Evolutionary conservation across 768 basidiomycete species (phyloP), one percentile per base, ranked within the genome.

Genomic region (Clitopilus passeckerianus): DNA sequence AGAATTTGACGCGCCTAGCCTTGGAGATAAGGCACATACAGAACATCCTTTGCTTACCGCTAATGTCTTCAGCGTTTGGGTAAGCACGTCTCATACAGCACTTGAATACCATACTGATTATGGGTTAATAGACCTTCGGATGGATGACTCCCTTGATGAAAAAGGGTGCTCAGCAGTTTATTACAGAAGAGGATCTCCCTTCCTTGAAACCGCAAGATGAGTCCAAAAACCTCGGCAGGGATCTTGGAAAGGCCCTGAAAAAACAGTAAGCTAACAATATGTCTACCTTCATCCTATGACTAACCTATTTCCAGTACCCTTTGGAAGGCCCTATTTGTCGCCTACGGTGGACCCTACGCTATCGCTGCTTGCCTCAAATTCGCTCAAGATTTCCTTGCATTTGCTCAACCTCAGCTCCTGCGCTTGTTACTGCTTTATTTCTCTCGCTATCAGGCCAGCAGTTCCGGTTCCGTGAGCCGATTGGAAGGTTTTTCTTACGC

Each of bases 131-230:
- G 82, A 87, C 86, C 0, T 98, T 98, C 68, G 74, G 77, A 0
- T 98, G 94, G 94, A 82, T 98, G 77, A 92, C 91, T 0, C 81
- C 82, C 0, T 80, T 94, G 16, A 82, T 95, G 85, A 79, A 75
- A 64, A 87, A 86, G 66, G 90, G 90, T 30, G 79, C 81, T 0
- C 69, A 73, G 5, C 73, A 82, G 57, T 86, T 82, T 68, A 86
- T 98, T 59, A 89, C 89, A 0, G 93, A 96, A 69, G 81, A 88
- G 27, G 96, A 98, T 67, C 80, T 98, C 22, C 93, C 93, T 44
- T 80, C 86, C 0, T 76, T 97, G 23, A 74, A 84, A 23, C 75
- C 86, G 0, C 67, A 73, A 8, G 92, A 97, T 66, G 85, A 89
- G 64, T 86, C 93, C 0, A 79, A 79, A 23, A 81, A 83, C 22